Conservation (phyloP, 768 basidiomycete genomes). For the Termitomyces sp. region DNA sequence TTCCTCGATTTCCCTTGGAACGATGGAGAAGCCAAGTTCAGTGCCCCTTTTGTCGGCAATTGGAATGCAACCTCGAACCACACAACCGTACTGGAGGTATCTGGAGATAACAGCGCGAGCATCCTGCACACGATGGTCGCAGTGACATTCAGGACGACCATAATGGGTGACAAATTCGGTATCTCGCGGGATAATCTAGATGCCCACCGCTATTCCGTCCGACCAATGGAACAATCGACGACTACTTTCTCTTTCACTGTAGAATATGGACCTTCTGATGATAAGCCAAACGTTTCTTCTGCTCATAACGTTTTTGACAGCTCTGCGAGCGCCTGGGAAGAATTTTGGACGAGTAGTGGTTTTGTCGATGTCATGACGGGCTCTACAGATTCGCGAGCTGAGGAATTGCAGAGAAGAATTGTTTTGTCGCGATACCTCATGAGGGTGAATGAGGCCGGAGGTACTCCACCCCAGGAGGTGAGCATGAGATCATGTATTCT, state of each 20-base stretch:
- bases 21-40: conserved; percentile 50
- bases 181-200: conserved; percentile 38
- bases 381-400: conserved; percentile 43
- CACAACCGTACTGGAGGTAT: conserved; percentile 32
- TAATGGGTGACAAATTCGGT: conserved; percentile 33
- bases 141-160: conserved; percentile 36
- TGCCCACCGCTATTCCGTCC: conserved; percentile 43
- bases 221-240: conserved; percentile 19
- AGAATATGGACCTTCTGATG: conserved; percentile 17
- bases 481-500: conserved; percentile 5
- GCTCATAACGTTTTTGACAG: conserved; percentile 24
- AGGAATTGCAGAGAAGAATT: conserved; percentile 52
- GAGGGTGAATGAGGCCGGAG: conserved; percentile 55
- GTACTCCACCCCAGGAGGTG: conserved; percentile 55
- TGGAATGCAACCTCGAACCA: conserved; percentile 44
- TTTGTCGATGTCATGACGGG: conserved; percentile 50
- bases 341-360: conserved; percentile 43
- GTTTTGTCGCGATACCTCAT: conserved; percentile 52
- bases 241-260: conserved; percentile 32
- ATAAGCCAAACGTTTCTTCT: conserved; percentile 12
- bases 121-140: conserved; percentile 38
- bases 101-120: conserved; percentile 23
- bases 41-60: conserved; percentile 53
- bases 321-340: conserved; percentile 36
- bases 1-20: conserved; percentile 62